Evolutionary conservation across 768 basidiomycete species (phyloP), one percentile per base, ranked within the genome.

Genomic region (Hydnomerulius pinastri): DNA sequence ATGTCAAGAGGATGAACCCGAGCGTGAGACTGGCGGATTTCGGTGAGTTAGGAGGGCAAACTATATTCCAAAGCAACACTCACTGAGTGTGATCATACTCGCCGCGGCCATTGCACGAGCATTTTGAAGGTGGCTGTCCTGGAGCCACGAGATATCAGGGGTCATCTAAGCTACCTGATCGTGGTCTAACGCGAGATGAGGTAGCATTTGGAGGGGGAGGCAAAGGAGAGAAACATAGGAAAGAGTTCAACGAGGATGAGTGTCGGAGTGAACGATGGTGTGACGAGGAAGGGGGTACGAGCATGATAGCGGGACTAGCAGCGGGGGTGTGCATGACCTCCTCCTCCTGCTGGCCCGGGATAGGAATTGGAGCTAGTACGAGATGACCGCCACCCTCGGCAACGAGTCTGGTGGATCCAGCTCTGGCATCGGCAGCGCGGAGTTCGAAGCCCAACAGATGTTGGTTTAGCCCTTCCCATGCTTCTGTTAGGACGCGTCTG

Each of bases 61-160:
- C 11, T 23, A 3, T 17, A 37, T 11, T 11, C 20, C 6, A 10
- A 38, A 6, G 24, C 5, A 23, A 9, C 13, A 42, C 51, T 35
- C 36, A 53, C 47, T 8, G 40, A 41, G 21, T 41, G 50, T 0
- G 55, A 42, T 68, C 63, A 38, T 69, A 64, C 36, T 71, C 71
- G 24, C 59, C 65, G 49, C 70, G 72, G 11, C 72, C 77, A 32
- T 58, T 61, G 28, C 80, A 71, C 0, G 70, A 53, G 27, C 77
- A 74, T 63, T 85, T 85, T 25, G 67, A 35, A 6, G 84, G 82
- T 0, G 80, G 81, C 25, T 76, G 75, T 0, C 62, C 71, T 10
- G 71, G 61, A 17, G 64, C 62, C 8, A 61, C 54, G 25, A 65
- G 64, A 23, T 60, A 57, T 1, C 59, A 49, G 8, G 69, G 48